Base-by-base conservation (phyloP, 208 protist genomes). In the Vickermania ingenoplastis region DNA sequence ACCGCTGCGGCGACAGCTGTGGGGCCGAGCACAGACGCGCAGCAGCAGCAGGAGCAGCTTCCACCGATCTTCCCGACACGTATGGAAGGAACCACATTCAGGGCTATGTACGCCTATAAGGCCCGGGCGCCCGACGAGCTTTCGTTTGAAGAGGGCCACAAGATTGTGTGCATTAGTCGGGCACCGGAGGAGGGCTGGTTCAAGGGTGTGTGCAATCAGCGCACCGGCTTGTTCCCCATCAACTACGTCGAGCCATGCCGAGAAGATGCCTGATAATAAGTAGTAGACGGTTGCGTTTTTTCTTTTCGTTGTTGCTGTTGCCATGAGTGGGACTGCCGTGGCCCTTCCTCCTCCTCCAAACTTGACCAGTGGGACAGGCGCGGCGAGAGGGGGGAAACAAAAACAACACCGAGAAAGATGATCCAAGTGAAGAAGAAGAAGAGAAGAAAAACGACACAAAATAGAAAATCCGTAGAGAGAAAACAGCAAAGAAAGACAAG, bases 171-270 rank as follows among this genome's bases (percentile, higher is more conserved):
- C 26, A 73, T 92, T n/a, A 79, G 74, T 26, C 75, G 77, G 22
- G 77, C 76, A 2, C 68, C 71, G 30, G 89, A 95, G 69, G 89
- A 92, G 69, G 89, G 89, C n/a, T 95, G 89, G 86, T 90, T 92
- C 61, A 81, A 79, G 30, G 89, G 89, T 17, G 77, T 95, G 13
- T 91, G 81, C 63, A 87, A 92, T 59, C 86, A 95, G 70, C 82
- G 89, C n/a, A 88, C 74, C 1, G 89, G 89, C 0, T 63, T 95
- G 29, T 92, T 92, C 57, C 89, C 89, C 1, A 84, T 89, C 60
- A 95, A 95, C 66, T 95, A 95, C 62, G 86, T 91, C 3, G 71
- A 70, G 53, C 66, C 62, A 45, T 25, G 50, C 53, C 2, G 69
- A 61, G 31, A 36, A 30, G 28, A 14, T 55, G 3, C 3, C 58